Percentiles rank a stretch among this genome's conserved stretches.
phyloP scores from a whole-genome alignment of 441 rosid genomes.

The Croton laevigatus region DNA sequence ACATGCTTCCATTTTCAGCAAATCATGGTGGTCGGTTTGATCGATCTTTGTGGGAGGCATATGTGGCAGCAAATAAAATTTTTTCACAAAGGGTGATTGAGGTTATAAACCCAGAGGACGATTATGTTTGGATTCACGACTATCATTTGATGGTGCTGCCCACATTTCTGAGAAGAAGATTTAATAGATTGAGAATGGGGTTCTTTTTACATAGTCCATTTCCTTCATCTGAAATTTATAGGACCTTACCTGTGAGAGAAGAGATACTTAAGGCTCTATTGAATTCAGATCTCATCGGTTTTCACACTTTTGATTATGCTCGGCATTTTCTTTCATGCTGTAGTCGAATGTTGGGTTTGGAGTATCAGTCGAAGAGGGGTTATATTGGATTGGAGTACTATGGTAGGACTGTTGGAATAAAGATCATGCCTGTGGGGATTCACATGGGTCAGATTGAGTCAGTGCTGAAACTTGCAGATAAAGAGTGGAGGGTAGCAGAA shows the following conservation, averaged over 20 bases:
- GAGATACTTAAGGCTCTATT: conserved; percentile 71
- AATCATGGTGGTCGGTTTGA: conserved; percentile 70
- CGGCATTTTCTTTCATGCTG: conserved; percentile 81
- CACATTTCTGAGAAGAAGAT: conserved; percentile 65
- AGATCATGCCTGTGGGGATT: conserved; percentile 81
- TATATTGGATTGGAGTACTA: conserved; percentile 73
- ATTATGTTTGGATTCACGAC: conserved; percentile 78
- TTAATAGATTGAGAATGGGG: conserved; percentile 73
- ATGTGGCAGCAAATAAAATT: conserved; percentile 71
- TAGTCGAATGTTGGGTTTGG: conserved; percentile 71
- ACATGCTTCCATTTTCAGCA: conserved; percentile 74
- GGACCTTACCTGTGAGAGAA: conserved; percentile 76
- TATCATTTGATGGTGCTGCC: conserved; percentile 87
- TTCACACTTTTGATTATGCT: conserved; percentile 80
- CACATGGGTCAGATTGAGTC: conserved; percentile 81
- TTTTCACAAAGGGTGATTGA: conserved; percentile 73
- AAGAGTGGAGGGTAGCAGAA: conserved; percentile 72
- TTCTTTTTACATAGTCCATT: conserved; percentile 76
- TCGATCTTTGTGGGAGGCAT: conserved; percentile 76
- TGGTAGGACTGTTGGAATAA: conserved; percentile 78
- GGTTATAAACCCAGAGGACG: conserved; percentile 76
- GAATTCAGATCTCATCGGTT: conserved; percentile 75
- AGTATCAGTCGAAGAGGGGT: conserved; percentile 78
- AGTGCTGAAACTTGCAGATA: conserved; percentile 59
- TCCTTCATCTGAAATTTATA: conserved; percentile 79